Evolutionary conservation across 495 filamentous ascomycete species (phyloP).

Genomic region (Penicillium ochrochloron): DNA sequence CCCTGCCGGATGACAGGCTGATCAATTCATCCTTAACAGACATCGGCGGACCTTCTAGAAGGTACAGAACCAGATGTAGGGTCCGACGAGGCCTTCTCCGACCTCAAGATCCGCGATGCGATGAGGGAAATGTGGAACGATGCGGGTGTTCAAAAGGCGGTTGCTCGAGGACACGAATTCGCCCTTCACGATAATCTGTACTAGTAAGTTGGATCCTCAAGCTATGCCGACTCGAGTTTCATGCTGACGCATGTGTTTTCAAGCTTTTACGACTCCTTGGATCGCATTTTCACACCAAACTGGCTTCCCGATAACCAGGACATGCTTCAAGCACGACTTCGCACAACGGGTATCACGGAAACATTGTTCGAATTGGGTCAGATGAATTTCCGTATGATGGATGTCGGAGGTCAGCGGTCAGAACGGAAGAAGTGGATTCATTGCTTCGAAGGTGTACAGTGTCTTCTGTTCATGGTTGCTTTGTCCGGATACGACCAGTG

Average conservation of each 20-base stretch:
- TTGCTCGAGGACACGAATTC: slow-evolving; percentile 91
- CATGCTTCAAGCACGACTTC: slow-evolving; percentile 86
- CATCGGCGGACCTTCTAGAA: slow-evolving; percentile 41
- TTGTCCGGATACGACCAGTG: slow-evolving; percentile 98
- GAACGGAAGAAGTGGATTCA: slow-evolving; percentile 99
- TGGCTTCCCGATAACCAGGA: slow-evolving; percentile 98
- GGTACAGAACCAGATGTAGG: slow-evolving; percentile 73
- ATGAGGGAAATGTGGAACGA: slow-evolving; percentile 88
- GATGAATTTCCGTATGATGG: slow-evolving; percentile 98
- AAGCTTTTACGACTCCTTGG: slow-evolving; percentile 90
- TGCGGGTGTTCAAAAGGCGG: slow-evolving; percentile 79
- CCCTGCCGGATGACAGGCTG: background rate
- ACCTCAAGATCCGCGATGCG: slow-evolving; percentile 67
- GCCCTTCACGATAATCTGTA: slow-evolving; percentile 92
- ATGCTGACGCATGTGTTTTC: slow-evolving; percentile 12
- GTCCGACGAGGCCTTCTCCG: slow-evolving; percentile 71
- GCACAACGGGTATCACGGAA: slow-evolving; percentile 97
- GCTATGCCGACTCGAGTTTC: background rate
- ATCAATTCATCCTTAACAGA: slow-evolving; percentile 19
- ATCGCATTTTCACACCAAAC: slow-evolving; percentile 82
- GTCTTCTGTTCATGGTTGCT: slow-evolving; percentile 91
- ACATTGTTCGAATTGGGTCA: slow-evolving; percentile 93
- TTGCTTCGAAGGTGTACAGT: slow-evolving; percentile 97
- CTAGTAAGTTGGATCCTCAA: slow-evolving; percentile 67
- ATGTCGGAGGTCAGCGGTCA: slow-evolving; percentile 95